phyloP scores from a whole-genome alignment of 2,329 filamentous ascomycete genomes.

The Penicillium sp. region DNA sequence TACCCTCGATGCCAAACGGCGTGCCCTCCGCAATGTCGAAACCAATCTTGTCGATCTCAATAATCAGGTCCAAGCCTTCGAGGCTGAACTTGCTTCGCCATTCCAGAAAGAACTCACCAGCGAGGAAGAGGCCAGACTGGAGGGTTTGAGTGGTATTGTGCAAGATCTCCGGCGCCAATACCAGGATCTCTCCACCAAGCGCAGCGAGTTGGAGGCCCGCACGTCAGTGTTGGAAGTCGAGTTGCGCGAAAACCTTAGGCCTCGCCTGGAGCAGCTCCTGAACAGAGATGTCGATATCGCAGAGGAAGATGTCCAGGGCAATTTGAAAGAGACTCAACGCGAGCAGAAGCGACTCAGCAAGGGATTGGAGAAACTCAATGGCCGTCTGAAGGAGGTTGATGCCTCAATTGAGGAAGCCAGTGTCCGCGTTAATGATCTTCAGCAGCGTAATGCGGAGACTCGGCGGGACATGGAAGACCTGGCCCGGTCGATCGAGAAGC shows the following conservation, averaged over 20 bases:
- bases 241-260: conserved; percentile 81
- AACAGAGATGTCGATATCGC: conserved; percentile 66
- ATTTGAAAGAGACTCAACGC: conserved; percentile 72
- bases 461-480: conserved; percentile 73
- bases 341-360: conserved; percentile 77
- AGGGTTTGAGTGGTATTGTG: conserved; percentile 64
- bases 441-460: conserved; percentile 60
- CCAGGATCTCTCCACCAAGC: conserved; percentile 68
- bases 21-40: conserved; percentile 64
- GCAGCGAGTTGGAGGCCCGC: conserved; percentile 72
- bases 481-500: conserved; percentile 72
- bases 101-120: conserved; percentile 87
- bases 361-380: conserved; percentile 63
- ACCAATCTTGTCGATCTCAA: conserved; percentile 71
- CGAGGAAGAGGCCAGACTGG: conserved; percentile 78
- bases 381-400: conserved; percentile 72
- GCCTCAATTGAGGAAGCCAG: conserved; percentile 62
- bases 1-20: conserved; percentile 69
- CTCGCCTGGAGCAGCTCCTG: conserved; percentile 81
- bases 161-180: conserved; percentile 74
- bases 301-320: conserved; percentile 59
- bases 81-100: conserved; percentile 76
- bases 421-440: conserved; percentile 55
- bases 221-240: conserved; percentile 85
- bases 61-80: conserved; percentile 71